Conservation (phyloP, 768 basidiomycete genomes). For the Rhodotorula toruloides region DNA sequence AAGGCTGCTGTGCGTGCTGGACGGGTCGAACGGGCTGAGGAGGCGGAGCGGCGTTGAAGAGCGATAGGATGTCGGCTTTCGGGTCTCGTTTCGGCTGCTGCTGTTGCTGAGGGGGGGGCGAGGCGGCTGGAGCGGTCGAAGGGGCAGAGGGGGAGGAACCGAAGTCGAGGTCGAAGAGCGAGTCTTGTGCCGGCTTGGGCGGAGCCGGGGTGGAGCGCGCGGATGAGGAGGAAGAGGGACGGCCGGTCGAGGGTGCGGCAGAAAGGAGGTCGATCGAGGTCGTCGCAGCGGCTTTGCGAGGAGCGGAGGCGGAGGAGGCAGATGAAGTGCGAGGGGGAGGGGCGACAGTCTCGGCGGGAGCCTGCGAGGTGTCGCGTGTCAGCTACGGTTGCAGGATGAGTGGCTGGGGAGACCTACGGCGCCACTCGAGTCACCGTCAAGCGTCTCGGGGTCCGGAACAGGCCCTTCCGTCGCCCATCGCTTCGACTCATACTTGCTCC, state of each 20-base stretch:
- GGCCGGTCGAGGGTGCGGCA: slow-evolving; percentile 10
- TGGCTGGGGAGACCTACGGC: neutral
- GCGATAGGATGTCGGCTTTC: slow-evolving; percentile 77
- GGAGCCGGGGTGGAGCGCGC: slow-evolving; percentile 33
- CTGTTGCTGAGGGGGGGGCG: no score
- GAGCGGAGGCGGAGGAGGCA: slow-evolving; percentile 15
- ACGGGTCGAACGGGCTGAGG: slow-evolving; percentile 41
- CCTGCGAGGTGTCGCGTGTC: slow-evolving; percentile 39
- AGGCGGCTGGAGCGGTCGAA: slow-evolving; percentile 35
- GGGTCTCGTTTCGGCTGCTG: slow-evolving; percentile 37
- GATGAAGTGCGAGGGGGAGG: slow-evolving; percentile 44
- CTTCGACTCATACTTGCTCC: slow-evolving; percentile 89
- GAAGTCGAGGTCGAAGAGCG: slow-evolving; percentile 81
- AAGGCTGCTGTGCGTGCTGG: neutral
- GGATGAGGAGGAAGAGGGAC: slow-evolving; percentile 8
- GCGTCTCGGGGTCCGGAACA: slow-evolving; percentile 73
- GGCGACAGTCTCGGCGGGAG: slow-evolving; percentile 43
- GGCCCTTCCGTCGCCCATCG: slow-evolving; percentile 93
- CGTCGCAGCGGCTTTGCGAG: slow-evolving; percentile 17
- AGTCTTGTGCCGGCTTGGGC: slow-evolving; percentile 49
- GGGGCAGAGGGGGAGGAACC: slow-evolving; percentile 39
- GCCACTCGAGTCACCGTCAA: slow-evolving; percentile 54
- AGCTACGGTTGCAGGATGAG: neutral
- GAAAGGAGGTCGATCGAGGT: slow-evolving; percentile 35
- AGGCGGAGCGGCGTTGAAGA: slow-evolving; percentile 58